Conservation (phyloP, 768 basidiomycete species). For the Lactifluus subvellereus region DNA sequence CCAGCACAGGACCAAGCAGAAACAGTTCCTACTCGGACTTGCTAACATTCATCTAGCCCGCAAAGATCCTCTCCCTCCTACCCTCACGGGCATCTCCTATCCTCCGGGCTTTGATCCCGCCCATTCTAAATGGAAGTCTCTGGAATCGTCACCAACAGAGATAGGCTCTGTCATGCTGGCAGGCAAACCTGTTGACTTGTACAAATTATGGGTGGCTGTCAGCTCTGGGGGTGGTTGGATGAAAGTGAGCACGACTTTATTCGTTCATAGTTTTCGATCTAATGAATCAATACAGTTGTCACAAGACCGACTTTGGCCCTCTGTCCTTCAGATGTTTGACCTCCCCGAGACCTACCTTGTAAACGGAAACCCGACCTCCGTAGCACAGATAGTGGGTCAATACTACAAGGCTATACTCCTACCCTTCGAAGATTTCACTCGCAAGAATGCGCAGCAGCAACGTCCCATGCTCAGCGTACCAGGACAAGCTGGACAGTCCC, state of each 20-base stretch:
- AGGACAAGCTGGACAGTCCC: constrained; percentile 34
- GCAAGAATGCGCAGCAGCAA: constrained; percentile 55
- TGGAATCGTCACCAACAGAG: constrained; percentile 55
- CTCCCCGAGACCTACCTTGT: constrained; percentile 31
- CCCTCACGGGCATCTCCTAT: constrained; percentile 56
- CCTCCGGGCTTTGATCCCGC: constrained; percentile 56
- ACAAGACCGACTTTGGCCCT: constrained; percentile 21
- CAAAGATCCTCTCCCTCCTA: constrained; percentile 66
- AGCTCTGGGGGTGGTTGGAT: constrained; percentile 53
- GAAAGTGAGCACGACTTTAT: constrained; percentile 41
- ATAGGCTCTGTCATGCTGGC: constrained; percentile 61
- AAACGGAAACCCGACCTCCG: constrained; percentile 38
- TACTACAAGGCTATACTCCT: constrained; percentile 58
- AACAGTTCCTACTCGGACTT: constrained; percentile 54
- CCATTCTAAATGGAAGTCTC: constrained; percentile 55
- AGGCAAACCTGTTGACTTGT: constrained; percentile 72
- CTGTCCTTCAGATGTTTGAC: constrained; percentile 39
- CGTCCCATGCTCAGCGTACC: constrained; percentile 43
- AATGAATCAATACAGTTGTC: constrained; percentile 14
- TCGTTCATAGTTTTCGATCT: constrained; percentile 5
- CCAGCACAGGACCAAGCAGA: constrained; percentile 47
- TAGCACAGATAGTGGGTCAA: constrained; percentile 47
- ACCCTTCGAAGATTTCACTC: constrained; percentile 70
- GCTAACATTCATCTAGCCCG: constrained; percentile 53
- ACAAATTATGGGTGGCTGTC: constrained; percentile 63